Percentiles rank a stretch among this genome's conserved stretches.
These are phyloP conservation scores for Colletotrichum acutatum DNA, from an alignment of 2,329 filamentous ascomycete species.

Conservation along the genomic window DNA sequence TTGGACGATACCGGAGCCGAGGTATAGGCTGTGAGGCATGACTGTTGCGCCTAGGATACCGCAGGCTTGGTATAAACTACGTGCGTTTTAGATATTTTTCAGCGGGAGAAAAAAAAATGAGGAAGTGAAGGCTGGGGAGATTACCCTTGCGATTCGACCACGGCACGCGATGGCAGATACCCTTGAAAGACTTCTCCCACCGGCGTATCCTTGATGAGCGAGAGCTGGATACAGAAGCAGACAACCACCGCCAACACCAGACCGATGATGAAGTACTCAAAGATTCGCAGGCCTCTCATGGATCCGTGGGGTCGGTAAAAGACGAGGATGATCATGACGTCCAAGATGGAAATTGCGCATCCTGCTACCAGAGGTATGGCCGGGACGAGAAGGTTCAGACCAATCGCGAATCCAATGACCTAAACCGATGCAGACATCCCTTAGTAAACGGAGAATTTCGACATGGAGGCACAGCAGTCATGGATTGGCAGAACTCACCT, in stretches of 20 bases:
- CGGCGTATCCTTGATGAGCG: slow-evolving; percentile 65
- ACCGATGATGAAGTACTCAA: slow-evolving; percentile 71
- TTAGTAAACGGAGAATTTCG: neutral
- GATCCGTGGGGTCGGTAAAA: slow-evolving; percentile 72
- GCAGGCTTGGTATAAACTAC: slow-evolving; percentile 73
- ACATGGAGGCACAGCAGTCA: no score
- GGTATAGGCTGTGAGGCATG: slow-evolving; percentile 76
- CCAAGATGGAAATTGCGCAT: slow-evolving; percentile 74
- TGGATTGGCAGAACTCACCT: slow-evolving; percentile 52
- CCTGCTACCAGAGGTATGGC: slow-evolving; percentile 74
- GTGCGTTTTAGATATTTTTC: slow-evolving; percentile 39
- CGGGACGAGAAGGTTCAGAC: slow-evolving; percentile 72
- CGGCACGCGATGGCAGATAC: slow-evolving; percentile 69
- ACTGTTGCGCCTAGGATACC: slow-evolving; percentile 82
- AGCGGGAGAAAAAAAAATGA: no score
- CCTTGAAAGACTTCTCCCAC: slow-evolving; percentile 72
- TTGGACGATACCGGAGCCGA: slow-evolving; percentile 77
- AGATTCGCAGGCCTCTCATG: slow-evolving; percentile 69
- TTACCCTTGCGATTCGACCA: slow-evolving; percentile 66
- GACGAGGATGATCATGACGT: slow-evolving; percentile 74
- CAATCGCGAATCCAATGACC: slow-evolving; percentile 79
- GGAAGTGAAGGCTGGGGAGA: neutral
- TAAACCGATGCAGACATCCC: no score
- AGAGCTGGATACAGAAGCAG: slow-evolving; percentile 77
- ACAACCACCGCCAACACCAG: slow-evolving; percentile 76